These are phyloP conservation scores for Brassica carinata DNA, from an alignment of 345 rosid genomes.

Conservation along the genomic window DNA sequence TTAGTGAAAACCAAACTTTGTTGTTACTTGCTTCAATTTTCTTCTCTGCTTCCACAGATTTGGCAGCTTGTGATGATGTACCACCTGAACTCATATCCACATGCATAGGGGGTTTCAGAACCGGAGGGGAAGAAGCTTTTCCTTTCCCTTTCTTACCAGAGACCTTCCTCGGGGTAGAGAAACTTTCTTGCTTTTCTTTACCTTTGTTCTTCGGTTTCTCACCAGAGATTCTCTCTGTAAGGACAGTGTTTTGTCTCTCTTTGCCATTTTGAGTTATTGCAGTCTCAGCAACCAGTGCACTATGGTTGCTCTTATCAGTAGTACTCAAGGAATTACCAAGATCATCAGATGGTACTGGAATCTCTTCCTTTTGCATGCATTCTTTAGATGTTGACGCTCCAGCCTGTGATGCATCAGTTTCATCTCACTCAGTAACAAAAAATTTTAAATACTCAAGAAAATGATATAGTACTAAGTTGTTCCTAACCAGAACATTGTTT, in stretches of 20 bases:
- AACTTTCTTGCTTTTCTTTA: not conserved
- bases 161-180: not conserved
- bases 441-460: not conserved
- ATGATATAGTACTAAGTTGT: not conserved
- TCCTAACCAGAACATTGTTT: conserved; percentile 42
- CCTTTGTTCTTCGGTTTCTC: not conserved
- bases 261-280: not conserved
- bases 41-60: not conserved
- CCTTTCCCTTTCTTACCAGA: not conserved
- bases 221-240: not conserved
- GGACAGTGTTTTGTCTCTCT: not conserved
- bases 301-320: not conserved
- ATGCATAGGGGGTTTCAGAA: not conserved
- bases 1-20: conserved; percentile 19
- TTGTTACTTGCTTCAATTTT: not conserved
- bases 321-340: not conserved
- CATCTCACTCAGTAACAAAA: not conserved
- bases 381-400: conserved; percentile 1
- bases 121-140: not conserved
- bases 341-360: not conserved
- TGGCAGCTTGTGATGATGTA: not conserved
- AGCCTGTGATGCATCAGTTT: conserved; percentile 20
- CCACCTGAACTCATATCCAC: not conserved
- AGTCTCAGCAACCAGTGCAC: not conserved
- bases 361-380: not conserved